Evolutionary conservation across 371 early-diverging fungal genomes (phyloP).

Genomic region (Haplosporangium sp.): DNA sequence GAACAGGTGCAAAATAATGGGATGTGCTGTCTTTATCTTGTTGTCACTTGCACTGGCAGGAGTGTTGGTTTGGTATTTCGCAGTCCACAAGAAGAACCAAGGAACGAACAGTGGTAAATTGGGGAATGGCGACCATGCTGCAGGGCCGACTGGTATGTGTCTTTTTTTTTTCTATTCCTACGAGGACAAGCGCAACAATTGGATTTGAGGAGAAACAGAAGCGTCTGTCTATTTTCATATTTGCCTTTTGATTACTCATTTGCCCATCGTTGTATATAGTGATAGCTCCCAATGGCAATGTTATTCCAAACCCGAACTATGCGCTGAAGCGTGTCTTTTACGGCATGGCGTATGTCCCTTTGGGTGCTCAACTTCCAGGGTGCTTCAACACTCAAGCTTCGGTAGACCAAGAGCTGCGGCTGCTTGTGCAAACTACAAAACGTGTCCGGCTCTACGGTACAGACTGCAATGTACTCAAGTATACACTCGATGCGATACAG

Average conservation of each 20-base stretch:
- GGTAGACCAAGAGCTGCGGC: conserved; percentile 56
- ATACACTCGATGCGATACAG: conserved; percentile 54
- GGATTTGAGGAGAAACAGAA: not conserved
- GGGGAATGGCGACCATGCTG: not conserved
- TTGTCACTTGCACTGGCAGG: conserved; percentile 19
- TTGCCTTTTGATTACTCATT: not conserved
- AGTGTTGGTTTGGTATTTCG: conserved; percentile 44
- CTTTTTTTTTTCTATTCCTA: not conserved
- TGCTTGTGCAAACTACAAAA: conserved; percentile 58
- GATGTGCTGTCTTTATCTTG: conserved; percentile 10
- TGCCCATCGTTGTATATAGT: conserved; percentile 6
- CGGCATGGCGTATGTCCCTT: conserved; percentile 62
- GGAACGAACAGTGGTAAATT: conserved; percentile 8
- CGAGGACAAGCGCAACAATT: no score
- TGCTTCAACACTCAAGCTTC: conserved; percentile 55
- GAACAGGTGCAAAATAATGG: conserved; percentile 28
- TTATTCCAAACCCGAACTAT: conserved; percentile 30
- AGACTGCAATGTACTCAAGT: conserved; percentile 58
- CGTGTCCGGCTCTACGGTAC: conserved; percentile 64
- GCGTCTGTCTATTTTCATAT: not conserved
- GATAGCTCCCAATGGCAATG: conserved; percentile 28
- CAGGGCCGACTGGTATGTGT: conserved; percentile 24
- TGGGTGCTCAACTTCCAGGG: conserved; percentile 56
- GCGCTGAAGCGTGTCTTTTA: conserved; percentile 57
- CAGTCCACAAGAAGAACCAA: conserved; percentile 26